Conservation (phyloP, 2,329 filamentous ascomycete species). For the Fusarium acutatum region DNA sequence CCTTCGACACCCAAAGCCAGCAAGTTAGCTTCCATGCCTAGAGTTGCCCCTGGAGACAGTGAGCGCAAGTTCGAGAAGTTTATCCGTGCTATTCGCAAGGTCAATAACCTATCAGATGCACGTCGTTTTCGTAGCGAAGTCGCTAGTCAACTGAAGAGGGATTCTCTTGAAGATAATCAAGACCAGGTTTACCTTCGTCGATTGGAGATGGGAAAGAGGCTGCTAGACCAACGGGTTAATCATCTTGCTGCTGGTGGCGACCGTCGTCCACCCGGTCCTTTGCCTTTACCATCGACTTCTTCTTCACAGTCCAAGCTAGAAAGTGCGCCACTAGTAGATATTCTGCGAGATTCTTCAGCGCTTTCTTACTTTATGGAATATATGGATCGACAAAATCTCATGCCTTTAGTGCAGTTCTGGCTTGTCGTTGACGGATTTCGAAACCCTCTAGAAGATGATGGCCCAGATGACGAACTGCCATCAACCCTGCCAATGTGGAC, state of each 20-base stretch:
- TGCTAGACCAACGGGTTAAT: conserved; percentile 89
- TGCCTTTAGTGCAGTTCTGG: conserved; percentile 97
- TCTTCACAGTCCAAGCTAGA: conserved; percentile 69
- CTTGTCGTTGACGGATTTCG: conserved; percentile 96
- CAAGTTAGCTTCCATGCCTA: conserved; percentile 76
- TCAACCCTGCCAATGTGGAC: conserved; percentile 75
- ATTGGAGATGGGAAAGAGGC: conserved; percentile 88
- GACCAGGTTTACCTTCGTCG: conserved; percentile 89
- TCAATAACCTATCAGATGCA: conserved; percentile 91
- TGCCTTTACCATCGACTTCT: conserved; percentile 36
- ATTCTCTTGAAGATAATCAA: conserved; percentile 78
- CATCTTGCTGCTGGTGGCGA: conserved; percentile 77
- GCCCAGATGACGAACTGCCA: conserved; percentile 68
- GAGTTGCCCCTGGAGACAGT: conserved; percentile 81
- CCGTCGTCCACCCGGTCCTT: conserved; percentile 45
- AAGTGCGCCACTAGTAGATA: conserved; percentile 79
- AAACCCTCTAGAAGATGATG: conserved; percentile 87
- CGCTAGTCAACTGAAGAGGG: conserved; percentile 88
- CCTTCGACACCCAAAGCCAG: conserved; percentile 76
- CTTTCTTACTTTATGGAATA: conserved; percentile 99
- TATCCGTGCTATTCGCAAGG: conserved; percentile 85
- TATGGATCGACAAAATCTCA: conserved; percentile 90
- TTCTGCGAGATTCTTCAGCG: conserved; percentile 89
- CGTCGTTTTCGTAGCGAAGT: conserved; percentile 92
- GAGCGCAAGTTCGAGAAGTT: conserved; percentile 96